Evolutionary conservation across 805 yeast species (phyloP), one percentile per base, ranked within the genome.

Genomic region (Wickerhamomyces subpelliculosus): DNA sequence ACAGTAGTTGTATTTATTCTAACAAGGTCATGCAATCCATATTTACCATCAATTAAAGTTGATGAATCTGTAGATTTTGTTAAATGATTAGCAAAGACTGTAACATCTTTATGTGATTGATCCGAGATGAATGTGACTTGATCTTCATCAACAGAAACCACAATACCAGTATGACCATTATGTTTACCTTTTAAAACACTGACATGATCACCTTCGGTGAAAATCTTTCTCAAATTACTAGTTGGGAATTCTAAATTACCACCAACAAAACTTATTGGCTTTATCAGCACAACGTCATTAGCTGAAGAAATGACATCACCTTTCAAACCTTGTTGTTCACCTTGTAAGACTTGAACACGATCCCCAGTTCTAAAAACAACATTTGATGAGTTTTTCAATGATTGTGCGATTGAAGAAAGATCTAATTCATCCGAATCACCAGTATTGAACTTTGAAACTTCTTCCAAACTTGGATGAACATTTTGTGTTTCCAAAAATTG

Each of bases 91-190:
- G 97, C 86, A 54, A 94, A 90, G 4, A 93, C 96, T 14, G 95
- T 83, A 29, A 93, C 75, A 59, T 93, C 97, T 49, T 82, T 79
- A 52, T 77, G 78, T 1, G 95, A 80, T 61, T 88, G 88, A 57
- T 93, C 96, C 35, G 95, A 82, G 48, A 93, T 76, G 47, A 93
- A 72, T 0, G 95, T 85, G 20, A 89, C 97, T 43, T 87, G 85
- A 55, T 89, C 95, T 35, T 81, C 84, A 37, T 75, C 74, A 19
- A 86, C 76, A 48, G 78, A 73, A 30, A 93, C 88, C 36, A 93
- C 95, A 65, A 93, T 72, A 65, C 98, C 98, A 26, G 96, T 87
- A 55, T 89, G 96, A 54, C 90, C 96, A 37, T 78, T 70, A 60
- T 86, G 95, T 54, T 84, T 87, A 57, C 98, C 98, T 55, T 80